Percentiles rank a stretch among this genome's conserved stretches.
Conservation (phyloP, 352 stramenopile genomes). For the Globisporangium takayamanum region DNA sequence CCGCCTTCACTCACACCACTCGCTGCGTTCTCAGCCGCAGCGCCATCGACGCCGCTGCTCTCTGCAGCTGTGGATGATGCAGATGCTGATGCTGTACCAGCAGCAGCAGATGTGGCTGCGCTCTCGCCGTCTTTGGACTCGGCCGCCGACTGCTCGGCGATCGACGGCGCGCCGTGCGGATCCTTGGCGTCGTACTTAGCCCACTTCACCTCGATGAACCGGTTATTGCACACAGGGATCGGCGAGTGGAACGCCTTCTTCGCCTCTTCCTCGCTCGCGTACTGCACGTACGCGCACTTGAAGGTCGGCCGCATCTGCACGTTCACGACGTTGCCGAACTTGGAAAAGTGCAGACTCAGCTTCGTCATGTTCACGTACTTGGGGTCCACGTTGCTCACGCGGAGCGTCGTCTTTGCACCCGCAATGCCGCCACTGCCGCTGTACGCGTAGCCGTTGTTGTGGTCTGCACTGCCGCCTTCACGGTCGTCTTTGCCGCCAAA, state of each 20-base stretch:
- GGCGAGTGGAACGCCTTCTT: conserved; percentile 85
- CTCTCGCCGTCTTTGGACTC: conserved; percentile 32
- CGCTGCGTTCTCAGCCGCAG: neutral
- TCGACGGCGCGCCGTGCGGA: conserved; percentile 37
- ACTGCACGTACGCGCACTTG: conserved; percentile 83
- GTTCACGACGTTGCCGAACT: conserved; percentile 87
- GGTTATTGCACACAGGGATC: conserved; percentile 86
- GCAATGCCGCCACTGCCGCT: neutral
- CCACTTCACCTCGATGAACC: conserved; percentile 87
- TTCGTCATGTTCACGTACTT: conserved; percentile 89
- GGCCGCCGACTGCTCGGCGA: conserved; percentile 26
- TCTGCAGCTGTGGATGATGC: neutral
- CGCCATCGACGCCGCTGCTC: neutral
- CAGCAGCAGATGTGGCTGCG: neutral
- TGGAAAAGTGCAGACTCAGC: conserved; percentile 81
- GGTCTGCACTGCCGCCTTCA: neutral
- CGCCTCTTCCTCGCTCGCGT: conserved; percentile 72
- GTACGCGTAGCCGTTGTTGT: conserved; percentile 1
- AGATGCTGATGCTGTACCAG: too few species aligned
- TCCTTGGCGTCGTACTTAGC: conserved; percentile 76
- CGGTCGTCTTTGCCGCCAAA: conserved; percentile 22
- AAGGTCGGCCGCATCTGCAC: conserved; percentile 81
- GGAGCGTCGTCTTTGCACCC: conserved; percentile 64
- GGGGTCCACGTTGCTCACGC: conserved; percentile 79
- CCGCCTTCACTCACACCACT: conserved; percentile 14